Conservation (phyloP, 192 early-diverging fungal species). For the Rhizoclosmatium globosum region DNA sequence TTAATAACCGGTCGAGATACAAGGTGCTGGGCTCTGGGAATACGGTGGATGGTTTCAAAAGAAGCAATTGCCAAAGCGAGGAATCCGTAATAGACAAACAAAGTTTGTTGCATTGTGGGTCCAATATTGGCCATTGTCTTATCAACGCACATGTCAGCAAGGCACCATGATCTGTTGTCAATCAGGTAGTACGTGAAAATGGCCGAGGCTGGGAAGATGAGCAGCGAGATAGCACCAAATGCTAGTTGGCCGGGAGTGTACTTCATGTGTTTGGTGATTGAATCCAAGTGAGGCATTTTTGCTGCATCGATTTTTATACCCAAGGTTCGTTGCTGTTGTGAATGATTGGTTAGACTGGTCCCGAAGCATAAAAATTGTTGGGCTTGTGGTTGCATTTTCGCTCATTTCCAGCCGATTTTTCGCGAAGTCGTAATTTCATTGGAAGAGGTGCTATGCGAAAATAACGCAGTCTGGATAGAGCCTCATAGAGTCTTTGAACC, state of each 20-base stretch:
- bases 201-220: not conserved
- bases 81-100: not conserved
- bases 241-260: not conserved
- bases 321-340: too few species aligned
- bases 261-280: not conserved
- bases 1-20: not conserved
- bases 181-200: not conserved
- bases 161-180: not conserved
- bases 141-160: slow-evolving; percentile 7
- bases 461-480: too few species aligned
- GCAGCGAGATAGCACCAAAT: not conserved
- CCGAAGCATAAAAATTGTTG: too few species aligned
- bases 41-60: not conserved
- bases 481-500: too few species aligned
- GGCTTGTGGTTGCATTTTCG: too few species aligned
- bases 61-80: not conserved
- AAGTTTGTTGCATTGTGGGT: not conserved
- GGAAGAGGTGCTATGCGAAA: too few species aligned
- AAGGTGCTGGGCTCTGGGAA: not conserved
- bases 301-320: too few species aligned
- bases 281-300: too few species aligned
- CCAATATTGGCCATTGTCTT: not conserved
- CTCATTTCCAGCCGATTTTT: too few species aligned
- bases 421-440: too few species aligned
- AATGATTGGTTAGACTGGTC: too few species aligned